These are phyloP conservation scores for Tieghemiomyces parasiticus DNA, from an alignment of 192 early-diverging fungal species.

Conservation along the genomic window DNA sequence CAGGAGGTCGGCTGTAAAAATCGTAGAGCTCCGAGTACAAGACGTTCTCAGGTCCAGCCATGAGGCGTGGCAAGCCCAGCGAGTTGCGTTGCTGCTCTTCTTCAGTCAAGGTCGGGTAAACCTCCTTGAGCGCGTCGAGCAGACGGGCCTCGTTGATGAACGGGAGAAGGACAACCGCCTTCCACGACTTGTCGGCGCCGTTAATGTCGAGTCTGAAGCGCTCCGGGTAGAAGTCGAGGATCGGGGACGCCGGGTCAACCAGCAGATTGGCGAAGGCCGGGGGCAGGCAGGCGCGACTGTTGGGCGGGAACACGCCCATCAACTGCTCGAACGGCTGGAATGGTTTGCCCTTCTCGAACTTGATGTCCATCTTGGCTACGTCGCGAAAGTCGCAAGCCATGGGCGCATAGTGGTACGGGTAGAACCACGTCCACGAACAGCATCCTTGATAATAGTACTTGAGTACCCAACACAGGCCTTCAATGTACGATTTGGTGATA, in stretches of 20 bases:
- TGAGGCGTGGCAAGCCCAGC: slow-evolving; percentile 37
- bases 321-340: slow-evolving; percentile 89
- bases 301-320: slow-evolving; percentile 91
- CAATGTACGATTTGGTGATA: slow-evolving; percentile 62
- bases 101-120: slow-evolving; percentile 42
- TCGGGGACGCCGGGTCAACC: slow-evolving; percentile 65
- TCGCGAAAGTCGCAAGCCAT: slow-evolving; percentile 68
- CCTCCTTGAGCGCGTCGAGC: slow-evolving; percentile 48
- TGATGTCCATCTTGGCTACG: slow-evolving; percentile 50
- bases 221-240: slow-evolving; percentile 89
- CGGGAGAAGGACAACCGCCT: slow-evolving; percentile 82
- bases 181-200: slow-evolving; percentile 92
- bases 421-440: slow-evolving; percentile 96
- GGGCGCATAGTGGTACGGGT: slow-evolving; percentile 93
- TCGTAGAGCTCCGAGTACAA: slow-evolving; percentile 38
- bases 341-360: slow-evolving; percentile 72
- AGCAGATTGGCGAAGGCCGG: slow-evolving; percentile 55
- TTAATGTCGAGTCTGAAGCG: slow-evolving; percentile 87
- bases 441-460: slow-evolving; percentile 91
- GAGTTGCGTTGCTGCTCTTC: slow-evolving; percentile 68
- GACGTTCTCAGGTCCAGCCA: slow-evolving; percentile 41
- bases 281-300: slow-evolving; percentile 41
- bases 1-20: slow-evolving; percentile 14
- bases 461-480: slow-evolving; percentile 93
- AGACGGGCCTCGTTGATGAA: slow-evolving; percentile 85